phyloP scores from a whole-genome alignment of 2,329 filamentous ascomycete genomes.

The Cercospora canescens region DNA sequence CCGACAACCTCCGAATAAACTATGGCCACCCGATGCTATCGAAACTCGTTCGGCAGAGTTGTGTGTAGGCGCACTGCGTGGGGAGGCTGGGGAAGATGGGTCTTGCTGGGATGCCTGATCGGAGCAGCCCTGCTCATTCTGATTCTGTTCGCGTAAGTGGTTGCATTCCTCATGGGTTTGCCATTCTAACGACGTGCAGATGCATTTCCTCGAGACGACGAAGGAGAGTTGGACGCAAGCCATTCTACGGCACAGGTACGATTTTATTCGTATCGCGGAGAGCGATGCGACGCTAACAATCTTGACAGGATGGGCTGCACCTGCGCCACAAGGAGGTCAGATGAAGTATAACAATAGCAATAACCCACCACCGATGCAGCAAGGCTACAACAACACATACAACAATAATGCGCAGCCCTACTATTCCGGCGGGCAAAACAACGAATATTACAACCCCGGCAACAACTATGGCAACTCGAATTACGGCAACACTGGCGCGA shows the following conservation, averaged over 20 bases:
- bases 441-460: conserved; percentile 6
- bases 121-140: conserved; percentile 12
- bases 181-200: conserved; percentile 6
- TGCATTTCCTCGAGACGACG: conserved; percentile 18
- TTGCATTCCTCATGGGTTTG: background rate
- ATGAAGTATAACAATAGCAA: conserved; percentile 15
- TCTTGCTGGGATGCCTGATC: conserved; percentile 18
- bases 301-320: conserved; percentile 18
- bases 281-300: background rate
- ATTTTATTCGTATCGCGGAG: no score
- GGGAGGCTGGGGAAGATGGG: conserved; percentile 22
- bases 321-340: background rate
- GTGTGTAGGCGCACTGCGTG: conserved; percentile 6
- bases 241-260: conserved; percentile 18
- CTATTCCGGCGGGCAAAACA: background rate
- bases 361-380: conserved; percentile 10
- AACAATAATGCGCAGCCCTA: conserved; percentile 12
- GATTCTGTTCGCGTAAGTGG: conserved; percentile 21
- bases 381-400: conserved; percentile 10
- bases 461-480: background rate
- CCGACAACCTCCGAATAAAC: background rate
- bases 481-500: conserved; percentile 4
- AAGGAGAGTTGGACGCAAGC: conserved; percentile 18
- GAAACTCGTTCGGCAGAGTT: conserved; percentile 2
- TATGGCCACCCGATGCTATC: conserved; percentile 12